phyloP scores from a whole-genome alignment of 73 alveolate genomes.

The Tetrahymena malaccensis region DNA sequence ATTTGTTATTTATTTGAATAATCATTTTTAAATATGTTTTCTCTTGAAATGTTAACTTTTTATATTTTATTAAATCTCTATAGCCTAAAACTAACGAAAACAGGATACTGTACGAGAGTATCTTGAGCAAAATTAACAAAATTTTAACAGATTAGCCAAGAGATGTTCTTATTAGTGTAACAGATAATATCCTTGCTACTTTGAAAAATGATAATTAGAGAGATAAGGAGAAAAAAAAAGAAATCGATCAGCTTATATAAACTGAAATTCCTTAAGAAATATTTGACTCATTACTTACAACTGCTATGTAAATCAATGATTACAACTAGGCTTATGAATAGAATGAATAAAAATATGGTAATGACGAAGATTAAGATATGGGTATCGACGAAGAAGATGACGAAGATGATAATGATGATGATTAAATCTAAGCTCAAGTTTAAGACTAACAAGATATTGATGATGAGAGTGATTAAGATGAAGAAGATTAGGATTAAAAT shows the following conservation, averaged over 20 bases:
- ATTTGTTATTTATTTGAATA: background rate
- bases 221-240: background rate
- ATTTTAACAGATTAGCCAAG: background rate
- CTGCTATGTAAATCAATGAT: constrained; percentile 68
- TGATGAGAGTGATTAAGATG: constrained; percentile 41
- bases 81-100: background rate
- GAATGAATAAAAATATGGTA: constrained; percentile 36
- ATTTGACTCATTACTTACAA: constrained; percentile 50
- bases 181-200: background rate
- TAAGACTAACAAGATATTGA: constrained; percentile 23
- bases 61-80: background rate
- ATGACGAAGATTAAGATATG: constrained; percentile 43
- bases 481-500: constrained; percentile 37
- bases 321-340: constrained; percentile 53
- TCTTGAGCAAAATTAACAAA: background rate
- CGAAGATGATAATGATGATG: constrained; percentile 53
- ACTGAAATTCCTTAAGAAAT: constrained; percentile 39
- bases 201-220: background rate
- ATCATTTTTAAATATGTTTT: too few relatives aligned
- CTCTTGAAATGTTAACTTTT: background rate
- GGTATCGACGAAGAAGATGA: constrained; percentile 50
- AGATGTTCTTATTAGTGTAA: background rate
- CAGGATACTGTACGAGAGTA: background rate
- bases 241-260: background rate
- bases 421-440: constrained; percentile 1